phyloP scores from a whole-genome alignment of 768 basidiomycete genomes.

The Leccinum uliginosum region DNA sequence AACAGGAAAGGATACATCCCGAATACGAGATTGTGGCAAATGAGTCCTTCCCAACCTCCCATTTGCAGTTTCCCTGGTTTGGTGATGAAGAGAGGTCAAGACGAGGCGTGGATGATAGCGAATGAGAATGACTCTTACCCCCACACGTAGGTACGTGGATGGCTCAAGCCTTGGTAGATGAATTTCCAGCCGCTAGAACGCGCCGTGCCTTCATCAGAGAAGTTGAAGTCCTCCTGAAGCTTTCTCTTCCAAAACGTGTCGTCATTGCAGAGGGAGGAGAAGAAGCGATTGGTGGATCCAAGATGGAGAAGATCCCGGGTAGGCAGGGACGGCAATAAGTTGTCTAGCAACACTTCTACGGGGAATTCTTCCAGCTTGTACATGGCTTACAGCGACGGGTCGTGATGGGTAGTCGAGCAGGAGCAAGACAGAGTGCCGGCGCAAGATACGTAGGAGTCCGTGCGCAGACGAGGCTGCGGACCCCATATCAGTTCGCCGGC shows the following conservation, averaged over 20 bases:
- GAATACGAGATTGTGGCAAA: slow-evolving; percentile 24
- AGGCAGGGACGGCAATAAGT: slow-evolving; percentile 56
- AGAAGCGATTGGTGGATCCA: slow-evolving; percentile 58
- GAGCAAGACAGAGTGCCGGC: neutral
- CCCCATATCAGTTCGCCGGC: slow-evolving; percentile 8
- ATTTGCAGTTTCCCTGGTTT: slow-evolving; percentile 51
- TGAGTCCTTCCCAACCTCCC: slow-evolving; percentile 58
- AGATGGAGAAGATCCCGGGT: slow-evolving; percentile 55
- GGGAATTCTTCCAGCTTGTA: slow-evolving; percentile 52
- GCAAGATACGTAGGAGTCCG: neutral
- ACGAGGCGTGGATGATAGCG: neutral
- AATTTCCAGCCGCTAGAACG: slow-evolving; percentile 75
- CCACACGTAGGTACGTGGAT: slow-evolving; percentile 51
- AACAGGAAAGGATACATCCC: slow-evolving; percentile 58
- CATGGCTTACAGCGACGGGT: slow-evolving; percentile 27
- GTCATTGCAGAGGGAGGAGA: slow-evolving; percentile 58
- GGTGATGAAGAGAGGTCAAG: neutral
- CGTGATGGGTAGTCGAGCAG: neutral
- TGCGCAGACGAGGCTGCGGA: slow-evolving; percentile 6
- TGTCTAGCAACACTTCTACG: slow-evolving; percentile 73
- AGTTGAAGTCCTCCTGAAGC: slow-evolving; percentile 71
- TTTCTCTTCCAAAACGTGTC: slow-evolving; percentile 78
- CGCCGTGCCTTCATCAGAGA: slow-evolving; percentile 66
- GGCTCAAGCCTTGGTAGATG: slow-evolving; percentile 67
- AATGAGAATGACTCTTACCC: slow-evolving; percentile 43